phyloP scores from a whole-genome alignment of 768 basidiomycete genomes.

The Phylloporus rhodoxanthus region DNA sequence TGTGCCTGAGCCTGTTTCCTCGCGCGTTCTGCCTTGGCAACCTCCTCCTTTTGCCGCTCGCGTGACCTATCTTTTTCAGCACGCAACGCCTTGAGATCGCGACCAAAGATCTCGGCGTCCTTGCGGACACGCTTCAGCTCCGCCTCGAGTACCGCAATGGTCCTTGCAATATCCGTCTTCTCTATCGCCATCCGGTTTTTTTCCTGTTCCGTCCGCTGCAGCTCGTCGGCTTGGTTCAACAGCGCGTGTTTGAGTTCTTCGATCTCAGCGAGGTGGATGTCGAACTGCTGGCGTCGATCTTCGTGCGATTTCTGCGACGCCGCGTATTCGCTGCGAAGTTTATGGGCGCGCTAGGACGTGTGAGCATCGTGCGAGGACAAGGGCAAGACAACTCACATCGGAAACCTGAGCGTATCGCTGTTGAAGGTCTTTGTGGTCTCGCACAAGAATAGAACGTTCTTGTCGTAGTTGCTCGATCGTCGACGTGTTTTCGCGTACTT shows the following conservation, averaged over 20 bases:
- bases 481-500: constrained; percentile 61
- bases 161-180: constrained; percentile 59
- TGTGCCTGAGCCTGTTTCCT: constrained; percentile 66
- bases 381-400: constrained; percentile 44
- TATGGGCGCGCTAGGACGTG: constrained; percentile 45
- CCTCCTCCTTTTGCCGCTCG: constrained; percentile 50
- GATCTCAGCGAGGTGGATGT: constrained; percentile 65
- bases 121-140: constrained; percentile 71
- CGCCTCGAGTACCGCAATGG: constrained; percentile 61
- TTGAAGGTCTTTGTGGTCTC: constrained; percentile 71
- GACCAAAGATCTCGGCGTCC: constrained; percentile 74
- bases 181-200: constrained; percentile 56
- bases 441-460: constrained; percentile 63
- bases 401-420: constrained; percentile 57
- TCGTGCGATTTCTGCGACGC: constrained; percentile 64
- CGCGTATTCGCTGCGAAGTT: constrained; percentile 56
- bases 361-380: background rate
- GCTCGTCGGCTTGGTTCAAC: constrained; percentile 51
- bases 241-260: constrained; percentile 69
- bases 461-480: constrained; percentile 71
- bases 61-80: constrained; percentile 62
- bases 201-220: constrained; percentile 60
- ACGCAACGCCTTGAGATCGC: constrained; percentile 64
- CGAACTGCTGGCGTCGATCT: constrained; percentile 66
- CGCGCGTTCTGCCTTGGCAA: constrained; percentile 49